Base-by-base conservation (phyloP, 805 yeast genomes). In the Sugiyamaella smithiae region DNA sequence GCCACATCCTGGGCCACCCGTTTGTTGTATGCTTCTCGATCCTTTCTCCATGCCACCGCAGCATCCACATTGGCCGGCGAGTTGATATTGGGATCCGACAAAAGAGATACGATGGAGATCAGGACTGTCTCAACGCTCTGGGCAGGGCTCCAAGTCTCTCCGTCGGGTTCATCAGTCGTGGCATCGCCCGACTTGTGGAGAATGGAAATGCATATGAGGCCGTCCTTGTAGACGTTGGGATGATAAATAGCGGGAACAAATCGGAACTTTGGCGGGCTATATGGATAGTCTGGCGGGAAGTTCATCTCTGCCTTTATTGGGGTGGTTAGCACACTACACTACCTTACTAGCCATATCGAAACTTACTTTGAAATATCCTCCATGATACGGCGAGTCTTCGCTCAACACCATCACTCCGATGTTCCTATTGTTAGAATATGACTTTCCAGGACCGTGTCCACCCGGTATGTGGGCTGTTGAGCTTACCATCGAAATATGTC, bases 1-100 rank as follows among this genome's bases (percentile, higher is more conserved):
- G 61, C 65, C 25, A 89, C 97, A 60, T 88, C 96, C 60, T 82
- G 79, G 53, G 78, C 75, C 4, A 89, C 95, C 62, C 80, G 80
- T 60, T 77, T 81, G 65, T 80, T 79, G 70, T 88, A 91, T 40
- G 78, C 82, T 22, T 82, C 88, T 24, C 84, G 83, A 66, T 85
- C 80, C 61, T 86, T 88, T 61, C 96, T 77, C 78, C 88, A 89
- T 59, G 85, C 87, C 38, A 89, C 88, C 16, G 96, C 86, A 14
- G 98, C 98, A 67, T 91, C 98, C 44, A 91, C 90, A 67, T 91
- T 91, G 4, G 98, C 98, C 5, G 98, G 97, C 1, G 96, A 87
- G 52, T 81, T 79, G 51, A 87, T 84, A 69, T 91, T 91, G 46
- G 98, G 98, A 66, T 91, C 97, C 62, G 89, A 96, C 59, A 91